Percentiles rank a stretch among this genome's conserved stretches.
These are phyloP conservation scores for Halteria grandinella DNA, from an alignment of 73 alveolate genomes.

Conservation along the genomic window DNA sequence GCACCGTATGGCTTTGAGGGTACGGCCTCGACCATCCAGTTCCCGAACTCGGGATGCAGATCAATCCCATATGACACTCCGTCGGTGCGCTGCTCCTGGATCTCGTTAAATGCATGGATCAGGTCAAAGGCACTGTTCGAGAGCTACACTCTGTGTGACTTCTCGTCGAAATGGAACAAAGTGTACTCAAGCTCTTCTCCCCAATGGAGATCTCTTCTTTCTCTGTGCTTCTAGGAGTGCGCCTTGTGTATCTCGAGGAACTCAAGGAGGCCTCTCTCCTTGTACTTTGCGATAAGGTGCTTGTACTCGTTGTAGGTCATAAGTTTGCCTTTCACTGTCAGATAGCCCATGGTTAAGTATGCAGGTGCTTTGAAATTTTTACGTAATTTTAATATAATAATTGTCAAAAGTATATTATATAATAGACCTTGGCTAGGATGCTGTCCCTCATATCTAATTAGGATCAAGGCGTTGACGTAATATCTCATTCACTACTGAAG, in stretches of 20 bases:
- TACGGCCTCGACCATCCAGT: conserved; percentile 89
- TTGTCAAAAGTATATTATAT: too few species aligned
- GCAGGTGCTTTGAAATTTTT: too few species aligned
- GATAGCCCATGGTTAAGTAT: conserved; percentile 81
- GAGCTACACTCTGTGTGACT: conserved; percentile 43
- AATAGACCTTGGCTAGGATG: too few species aligned
- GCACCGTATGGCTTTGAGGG: conserved; percentile 77
- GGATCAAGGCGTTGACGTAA: too few species aligned
- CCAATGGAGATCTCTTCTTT: conserved; percentile 69
- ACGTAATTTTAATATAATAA: too few species aligned
- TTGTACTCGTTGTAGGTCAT: conserved; percentile 59
- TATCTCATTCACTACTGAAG: too few species aligned
- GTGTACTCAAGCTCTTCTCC: conserved; percentile 88
- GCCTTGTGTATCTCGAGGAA: conserved; percentile 68
- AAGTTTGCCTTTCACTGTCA: conserved; percentile 25
- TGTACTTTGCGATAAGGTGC: conserved; percentile 54
- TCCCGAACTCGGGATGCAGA: conserved; percentile 80
- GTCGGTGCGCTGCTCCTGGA: conserved; percentile 25
- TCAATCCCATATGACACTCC: too few species aligned
- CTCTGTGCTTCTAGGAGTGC: conserved; percentile 46
- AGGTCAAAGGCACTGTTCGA: conserved; percentile 20
- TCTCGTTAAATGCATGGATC: conserved; percentile 1
- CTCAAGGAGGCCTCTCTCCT: conserved; percentile 71
- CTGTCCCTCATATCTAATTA: too few species aligned
- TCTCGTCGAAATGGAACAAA: conserved; percentile 45